These are phyloP conservation scores for Xerocomellus amylosporus DNA, from an alignment of 768 basidiomycete species.

Conservation along the genomic window DNA sequence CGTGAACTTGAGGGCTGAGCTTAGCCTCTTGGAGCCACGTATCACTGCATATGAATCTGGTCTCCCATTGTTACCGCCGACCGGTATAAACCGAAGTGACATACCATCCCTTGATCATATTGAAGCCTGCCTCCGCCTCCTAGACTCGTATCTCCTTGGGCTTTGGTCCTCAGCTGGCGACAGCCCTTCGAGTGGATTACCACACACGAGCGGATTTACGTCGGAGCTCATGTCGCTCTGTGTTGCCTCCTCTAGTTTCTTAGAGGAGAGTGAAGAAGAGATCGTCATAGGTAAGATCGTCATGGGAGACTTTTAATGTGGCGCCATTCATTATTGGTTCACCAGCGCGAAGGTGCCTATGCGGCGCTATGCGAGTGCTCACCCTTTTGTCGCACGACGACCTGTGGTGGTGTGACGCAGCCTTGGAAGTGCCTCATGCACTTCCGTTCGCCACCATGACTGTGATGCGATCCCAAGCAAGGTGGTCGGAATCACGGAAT, in stretches of 20 bases:
- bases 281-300: constrained; percentile 16
- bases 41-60: constrained; percentile 40
- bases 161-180: constrained; percentile 44
- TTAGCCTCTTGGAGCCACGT: constrained; percentile 39
- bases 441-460: constrained; percentile 49
- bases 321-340: background rate
- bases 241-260: constrained; percentile 44
- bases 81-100: constrained; percentile 15
- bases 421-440: constrained; percentile 46
- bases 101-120: constrained; percentile 44
- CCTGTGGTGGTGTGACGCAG: constrained; percentile 49
- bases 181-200: constrained; percentile 3
- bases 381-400: constrained; percentile 70
- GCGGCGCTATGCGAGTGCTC: constrained; percentile 60
- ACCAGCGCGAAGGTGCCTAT: constrained; percentile 48
- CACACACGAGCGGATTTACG: constrained; percentile 32
- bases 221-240: constrained; percentile 52
- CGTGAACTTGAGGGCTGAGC: constrained; percentile 34
- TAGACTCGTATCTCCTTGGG: constrained; percentile 63
- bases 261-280: constrained; percentile 21
- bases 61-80: constrained; percentile 37
- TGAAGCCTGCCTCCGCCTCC: constrained; percentile 53
- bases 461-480: constrained; percentile 40
- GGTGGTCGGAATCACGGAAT: constrained; percentile 15
- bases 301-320: background rate